Conservation (phyloP, 1,284 basidiomycete species). For the Phlebopus sp. region DNA sequence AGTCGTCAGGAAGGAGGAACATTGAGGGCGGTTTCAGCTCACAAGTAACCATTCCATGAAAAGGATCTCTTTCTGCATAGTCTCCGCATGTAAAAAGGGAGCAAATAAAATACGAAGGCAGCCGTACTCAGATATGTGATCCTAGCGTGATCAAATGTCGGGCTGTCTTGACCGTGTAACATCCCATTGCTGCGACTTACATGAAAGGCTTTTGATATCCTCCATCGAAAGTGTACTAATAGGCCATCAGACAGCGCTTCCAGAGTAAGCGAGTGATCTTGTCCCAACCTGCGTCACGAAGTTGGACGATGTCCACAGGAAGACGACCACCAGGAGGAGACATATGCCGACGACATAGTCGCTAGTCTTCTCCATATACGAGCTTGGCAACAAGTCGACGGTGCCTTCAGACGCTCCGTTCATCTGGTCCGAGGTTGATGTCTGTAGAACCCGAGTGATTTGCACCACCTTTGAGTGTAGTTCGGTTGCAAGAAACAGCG, state of each 20-base stretch:
- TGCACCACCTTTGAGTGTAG: too few relatives aligned
- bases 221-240: constrained; percentile 59
- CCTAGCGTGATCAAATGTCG: constrained; percentile 35
- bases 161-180: background rate
- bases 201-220: constrained; percentile 83
- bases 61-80: constrained; percentile 26
- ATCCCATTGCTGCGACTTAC: constrained; percentile 34
- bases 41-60: constrained; percentile 13
- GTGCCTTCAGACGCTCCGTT: constrained; percentile 11
- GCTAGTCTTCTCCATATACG: constrained; percentile 25
- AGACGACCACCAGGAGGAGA: constrained; percentile 75
- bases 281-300: constrained; percentile 72
- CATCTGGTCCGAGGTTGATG: constrained; percentile 14
- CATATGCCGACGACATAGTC: constrained; percentile 71
- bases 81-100: constrained; percentile 61
- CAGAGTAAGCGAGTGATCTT: background rate
- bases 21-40: constrained; percentile 2
- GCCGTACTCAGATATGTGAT: constrained; percentile 89
- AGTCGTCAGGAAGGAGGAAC: background rate
- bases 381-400: constrained; percentile 14
- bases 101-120: constrained; percentile 85
- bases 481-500: too few relatives aligned
- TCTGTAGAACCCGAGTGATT: background rate
- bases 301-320: constrained; percentile 82
- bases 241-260: constrained; percentile 7